Evolutionary conservation across 768 basidiomycete species (phyloP).

Genomic region (Suillus subaureus): DNA sequence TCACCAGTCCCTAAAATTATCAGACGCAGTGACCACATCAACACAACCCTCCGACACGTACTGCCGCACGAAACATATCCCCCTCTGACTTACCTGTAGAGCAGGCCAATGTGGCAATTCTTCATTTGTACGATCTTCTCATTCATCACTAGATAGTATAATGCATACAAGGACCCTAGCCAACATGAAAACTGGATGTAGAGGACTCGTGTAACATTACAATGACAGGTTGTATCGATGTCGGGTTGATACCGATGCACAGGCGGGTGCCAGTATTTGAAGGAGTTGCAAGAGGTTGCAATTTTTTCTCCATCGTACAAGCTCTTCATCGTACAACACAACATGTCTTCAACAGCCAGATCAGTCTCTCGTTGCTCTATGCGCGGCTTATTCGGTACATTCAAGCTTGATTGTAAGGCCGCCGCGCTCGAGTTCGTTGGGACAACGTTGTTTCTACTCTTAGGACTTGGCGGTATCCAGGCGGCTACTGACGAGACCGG

Average conservation of each 20-base stretch:
- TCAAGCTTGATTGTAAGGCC: constrained; percentile 46
- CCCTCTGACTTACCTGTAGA: neutral
- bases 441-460: constrained; percentile 61
- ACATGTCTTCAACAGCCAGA: neutral
- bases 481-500: constrained; percentile 45
- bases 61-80: neutral
- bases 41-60: neutral
- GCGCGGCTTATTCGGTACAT: constrained; percentile 23
- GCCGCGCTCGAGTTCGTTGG: constrained; percentile 60
- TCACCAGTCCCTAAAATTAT: neutral
- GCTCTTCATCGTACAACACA: neutral
- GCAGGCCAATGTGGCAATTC: neutral
- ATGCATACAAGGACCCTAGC: neutral
- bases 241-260: neutral
- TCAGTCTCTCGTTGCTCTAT: constrained; percentile 12
- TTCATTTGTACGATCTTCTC: neutral
- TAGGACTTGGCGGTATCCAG: constrained; percentile 67
- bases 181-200: neutral
- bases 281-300: neutral
- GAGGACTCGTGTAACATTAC: neutral
- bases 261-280: neutral
- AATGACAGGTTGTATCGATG: neutral
- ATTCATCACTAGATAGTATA: neutral
- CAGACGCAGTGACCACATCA: neutral
- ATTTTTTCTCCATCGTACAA: neutral